Evolutionary conservation across 192 early-diverging fungal species (phyloP).

Genomic region (Entomortierella parvispora): DNA sequence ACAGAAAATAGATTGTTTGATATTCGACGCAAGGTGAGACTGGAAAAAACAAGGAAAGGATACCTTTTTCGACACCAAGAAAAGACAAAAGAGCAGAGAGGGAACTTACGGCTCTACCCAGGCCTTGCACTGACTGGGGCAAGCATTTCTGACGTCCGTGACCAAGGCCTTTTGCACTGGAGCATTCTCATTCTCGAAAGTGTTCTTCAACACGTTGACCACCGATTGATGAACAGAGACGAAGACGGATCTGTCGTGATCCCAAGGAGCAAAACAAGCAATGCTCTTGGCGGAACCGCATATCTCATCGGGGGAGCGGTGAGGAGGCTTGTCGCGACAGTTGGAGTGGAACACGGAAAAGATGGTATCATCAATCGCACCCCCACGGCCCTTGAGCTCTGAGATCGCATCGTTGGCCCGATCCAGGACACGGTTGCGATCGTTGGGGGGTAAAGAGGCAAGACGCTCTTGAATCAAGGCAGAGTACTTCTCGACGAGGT

Average conservation of each 20-base stretch:
- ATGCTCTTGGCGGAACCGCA: slow-evolving; percentile 35
- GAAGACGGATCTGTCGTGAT: slow-evolving; percentile 10
- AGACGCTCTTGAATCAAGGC: slow-evolving; percentile 2
- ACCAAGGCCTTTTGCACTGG: slow-evolving; percentile 5
- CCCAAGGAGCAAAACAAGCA: slow-evolving; percentile 26
- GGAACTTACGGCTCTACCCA: slow-evolving; percentile 14
- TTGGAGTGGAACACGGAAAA: slow-evolving; percentile 12
- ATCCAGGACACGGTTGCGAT: not conserved
- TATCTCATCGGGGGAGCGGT: slow-evolving; percentile 22
- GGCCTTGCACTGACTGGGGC: slow-evolving; percentile 4
- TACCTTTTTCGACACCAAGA: not conserved
- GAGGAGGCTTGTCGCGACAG: slow-evolving; percentile 21
- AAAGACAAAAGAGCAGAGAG: no score
- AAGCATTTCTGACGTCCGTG: not conserved
- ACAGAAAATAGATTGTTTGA: not conserved
- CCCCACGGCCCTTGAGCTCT: not conserved
- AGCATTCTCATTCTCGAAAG: not conserved
- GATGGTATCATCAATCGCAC: slow-evolving; percentile 15
- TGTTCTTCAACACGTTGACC: not conserved
- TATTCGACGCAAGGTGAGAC: not conserved
- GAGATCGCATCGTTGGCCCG: not conserved
- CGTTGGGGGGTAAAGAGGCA: not conserved
- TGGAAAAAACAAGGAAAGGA: not conserved
- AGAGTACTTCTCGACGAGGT: slow-evolving; percentile 9
- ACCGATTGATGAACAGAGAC: slow-evolving; percentile 9